Conservation (phyloP, 2,329 filamentous ascomycete species). For the Colletotrichum acutatum region DNA sequence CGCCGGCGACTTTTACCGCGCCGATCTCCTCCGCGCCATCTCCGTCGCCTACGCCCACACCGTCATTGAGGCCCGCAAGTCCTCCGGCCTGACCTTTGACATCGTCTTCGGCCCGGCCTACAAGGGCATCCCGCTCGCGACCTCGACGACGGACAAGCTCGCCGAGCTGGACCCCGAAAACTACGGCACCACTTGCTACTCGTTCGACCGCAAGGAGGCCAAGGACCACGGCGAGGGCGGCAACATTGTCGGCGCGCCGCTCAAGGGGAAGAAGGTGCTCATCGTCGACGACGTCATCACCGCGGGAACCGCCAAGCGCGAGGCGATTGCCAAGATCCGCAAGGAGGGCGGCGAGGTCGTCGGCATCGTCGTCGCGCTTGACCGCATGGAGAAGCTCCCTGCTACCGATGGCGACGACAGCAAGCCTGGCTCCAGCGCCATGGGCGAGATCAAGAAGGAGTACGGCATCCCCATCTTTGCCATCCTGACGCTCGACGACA, state of each 20-base stretch:
- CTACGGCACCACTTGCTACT: constrained; percentile 81
- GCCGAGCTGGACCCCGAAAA: constrained; percentile 72
- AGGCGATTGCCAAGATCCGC: constrained; percentile 90
- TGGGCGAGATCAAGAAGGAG: constrained; percentile 86
- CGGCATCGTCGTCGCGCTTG: constrained; percentile 88
- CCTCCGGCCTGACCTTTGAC: constrained; percentile 71
- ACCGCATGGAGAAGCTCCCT: constrained; percentile 86
- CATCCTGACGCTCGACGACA: constrained; percentile 86
- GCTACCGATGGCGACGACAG: constrained; percentile 72
- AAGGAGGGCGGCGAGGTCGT: constrained; percentile 86
- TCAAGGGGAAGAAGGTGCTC: constrained; percentile 87
- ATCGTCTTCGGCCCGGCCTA: constrained; percentile 95
- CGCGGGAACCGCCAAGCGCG: constrained; percentile 91
- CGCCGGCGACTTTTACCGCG: constrained; percentile 88
- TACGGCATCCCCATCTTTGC: constrained; percentile 85
- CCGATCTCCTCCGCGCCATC: constrained; percentile 80
- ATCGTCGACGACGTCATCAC: constrained; percentile 98
- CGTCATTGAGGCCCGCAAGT: constrained; percentile 61
- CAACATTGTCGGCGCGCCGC: constrained; percentile 85
- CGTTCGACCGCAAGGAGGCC: constrained; percentile 95
- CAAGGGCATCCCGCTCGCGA: constrained; percentile 94
- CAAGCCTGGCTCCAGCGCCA: constrained; percentile 79
- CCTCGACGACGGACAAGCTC: constrained; percentile 80
- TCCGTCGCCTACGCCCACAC: constrained; percentile 82
- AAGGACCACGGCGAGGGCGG: constrained; percentile 97